Evolutionary conservation across 78 protist genomes (phyloP).

Genomic region (Fonticula alba): DNA sequence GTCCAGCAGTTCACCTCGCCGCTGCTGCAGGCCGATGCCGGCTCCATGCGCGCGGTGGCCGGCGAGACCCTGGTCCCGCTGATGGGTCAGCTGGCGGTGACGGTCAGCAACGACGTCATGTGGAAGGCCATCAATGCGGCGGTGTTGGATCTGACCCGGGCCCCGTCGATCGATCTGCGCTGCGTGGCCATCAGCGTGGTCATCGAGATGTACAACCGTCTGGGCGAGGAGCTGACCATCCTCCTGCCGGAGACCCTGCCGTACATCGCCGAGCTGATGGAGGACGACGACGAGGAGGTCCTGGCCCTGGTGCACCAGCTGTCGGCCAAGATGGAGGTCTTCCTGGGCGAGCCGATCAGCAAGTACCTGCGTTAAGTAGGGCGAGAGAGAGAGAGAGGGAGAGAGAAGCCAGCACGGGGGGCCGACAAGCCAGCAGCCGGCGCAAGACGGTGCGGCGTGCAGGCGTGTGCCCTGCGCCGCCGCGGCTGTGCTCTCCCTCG

Average conservation of each 20-base stretch:
- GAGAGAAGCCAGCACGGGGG: too few relatives aligned
- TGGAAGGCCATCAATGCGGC: constrained; percentile 43
- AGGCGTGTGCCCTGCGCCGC: too few relatives aligned
- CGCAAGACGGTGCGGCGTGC: too few relatives aligned
- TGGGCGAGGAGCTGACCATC: constrained; percentile 37
- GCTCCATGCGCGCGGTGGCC: too few relatives aligned
- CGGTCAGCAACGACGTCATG: constrained; percentile 26
- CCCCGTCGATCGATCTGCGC: constrained; percentile 8
- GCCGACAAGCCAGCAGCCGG: too few relatives aligned
- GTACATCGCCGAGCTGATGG: constrained; percentile 44
- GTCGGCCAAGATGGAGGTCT: too few relatives aligned
- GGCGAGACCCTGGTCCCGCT: constrained; percentile 23
- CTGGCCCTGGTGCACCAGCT: too few relatives aligned
- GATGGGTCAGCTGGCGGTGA: constrained; percentile 35
- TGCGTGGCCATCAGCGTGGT: constrained; percentile 16
- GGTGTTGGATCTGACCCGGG: constrained; percentile 39
- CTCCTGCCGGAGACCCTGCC: constrained; percentile 55
- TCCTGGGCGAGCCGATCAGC: too few relatives aligned
- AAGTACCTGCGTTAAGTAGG: too few relatives aligned
- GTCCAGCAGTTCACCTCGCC: constrained; percentile 36
- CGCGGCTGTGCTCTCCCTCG: too few relatives aligned
- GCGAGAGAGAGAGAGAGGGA: too few relatives aligned
- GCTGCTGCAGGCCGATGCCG: too few relatives aligned
- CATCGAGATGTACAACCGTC: constrained; percentile 27
- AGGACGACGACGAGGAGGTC: constrained; percentile 1